A percentile compares a stretch with the other conserved stretches of the same genome.
These are phyloP conservation scores for Syzygium malaccense DNA, from an alignment of 441 rosid genomes.

Conservation along the genomic window DNA sequence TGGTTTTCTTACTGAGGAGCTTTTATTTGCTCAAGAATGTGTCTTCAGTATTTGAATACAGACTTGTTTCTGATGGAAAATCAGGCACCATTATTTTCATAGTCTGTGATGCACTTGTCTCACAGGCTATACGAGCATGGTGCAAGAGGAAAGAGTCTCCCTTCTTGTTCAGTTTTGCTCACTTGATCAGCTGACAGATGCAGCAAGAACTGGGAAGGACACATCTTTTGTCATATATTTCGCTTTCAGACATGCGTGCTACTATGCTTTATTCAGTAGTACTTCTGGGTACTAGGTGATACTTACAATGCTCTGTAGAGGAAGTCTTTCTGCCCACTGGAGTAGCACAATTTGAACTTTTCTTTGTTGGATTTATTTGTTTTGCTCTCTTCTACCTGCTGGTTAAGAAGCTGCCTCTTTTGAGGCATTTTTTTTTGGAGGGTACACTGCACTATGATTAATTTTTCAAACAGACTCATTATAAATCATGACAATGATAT, in stretches of 20 bases:
- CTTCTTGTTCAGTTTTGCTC: constrained; percentile 1
- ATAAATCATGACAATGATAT: not conserved
- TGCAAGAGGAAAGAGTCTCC: constrained; percentile 15
- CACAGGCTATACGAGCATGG: constrained; percentile 41
- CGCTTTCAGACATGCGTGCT: not conserved
- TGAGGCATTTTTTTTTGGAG: not conserved
- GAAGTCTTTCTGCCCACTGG: not conserved
- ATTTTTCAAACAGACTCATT: not conserved
- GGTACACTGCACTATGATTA: not conserved
- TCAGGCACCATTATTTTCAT: constrained; percentile 31
- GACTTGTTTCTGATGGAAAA: not conserved
- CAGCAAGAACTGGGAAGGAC: constrained; percentile 12
- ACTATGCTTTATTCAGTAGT: not conserved
- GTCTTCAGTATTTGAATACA: not conserved
- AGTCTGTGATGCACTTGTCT: constrained; percentile 18
- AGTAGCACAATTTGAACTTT: not conserved
- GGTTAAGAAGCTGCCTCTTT: not conserved
- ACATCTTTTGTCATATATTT: not conserved
- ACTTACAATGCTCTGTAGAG: not conserved
- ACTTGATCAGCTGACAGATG: not conserved
- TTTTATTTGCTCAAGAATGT: not conserved
- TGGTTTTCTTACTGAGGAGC: not conserved
- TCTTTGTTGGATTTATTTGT: not conserved
- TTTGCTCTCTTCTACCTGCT: not conserved
- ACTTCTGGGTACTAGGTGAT: not conserved